These are phyloP conservation scores for Orbilia javanica DNA, from an alignment of 2,329 filamentous ascomycete genomes.

Conservation along the genomic window DNA sequence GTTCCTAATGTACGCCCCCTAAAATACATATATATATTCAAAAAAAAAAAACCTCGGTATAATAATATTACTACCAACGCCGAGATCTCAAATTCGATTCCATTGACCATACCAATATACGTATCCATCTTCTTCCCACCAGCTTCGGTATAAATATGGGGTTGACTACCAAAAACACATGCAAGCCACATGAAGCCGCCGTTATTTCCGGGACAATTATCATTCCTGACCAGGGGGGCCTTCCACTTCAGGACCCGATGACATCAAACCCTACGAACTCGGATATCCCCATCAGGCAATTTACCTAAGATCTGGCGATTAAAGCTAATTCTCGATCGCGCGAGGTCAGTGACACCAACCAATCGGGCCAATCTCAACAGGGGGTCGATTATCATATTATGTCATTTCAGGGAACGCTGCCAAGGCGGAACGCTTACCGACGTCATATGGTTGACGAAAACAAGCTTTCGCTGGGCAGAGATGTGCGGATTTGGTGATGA, in stretches of 20 bases:
- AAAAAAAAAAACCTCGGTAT: neutral
- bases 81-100: neutral
- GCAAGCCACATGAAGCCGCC: neutral
- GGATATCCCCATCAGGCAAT: slow-evolving; percentile 38
- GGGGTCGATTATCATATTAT: slow-evolving; percentile 20
- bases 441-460: slow-evolving; percentile 48
- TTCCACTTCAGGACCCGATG: slow-evolving; percentile 23
- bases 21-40: neutral
- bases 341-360: too few relatives aligned
- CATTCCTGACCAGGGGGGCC: neutral
- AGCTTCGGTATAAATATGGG: neutral
- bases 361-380: slow-evolving; percentile 10
- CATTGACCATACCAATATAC: too few relatives aligned
- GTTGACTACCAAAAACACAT: too few relatives aligned
- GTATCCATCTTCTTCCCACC: neutral
- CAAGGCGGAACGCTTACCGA: slow-evolving; percentile 37
- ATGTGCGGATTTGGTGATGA: neutral
- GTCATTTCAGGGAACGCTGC: slow-evolving; percentile 41
- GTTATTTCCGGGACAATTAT: neutral
- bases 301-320: slow-evolving; percentile 21
- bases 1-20: neutral
- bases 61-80: neutral
- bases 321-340: slow-evolving; percentile 26
- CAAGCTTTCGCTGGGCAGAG: slow-evolving; percentile 40
- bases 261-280: slow-evolving; percentile 34